phyloP scores from a whole-genome alignment of 441 rosid genomes.

The Jatropha multifida region DNA sequence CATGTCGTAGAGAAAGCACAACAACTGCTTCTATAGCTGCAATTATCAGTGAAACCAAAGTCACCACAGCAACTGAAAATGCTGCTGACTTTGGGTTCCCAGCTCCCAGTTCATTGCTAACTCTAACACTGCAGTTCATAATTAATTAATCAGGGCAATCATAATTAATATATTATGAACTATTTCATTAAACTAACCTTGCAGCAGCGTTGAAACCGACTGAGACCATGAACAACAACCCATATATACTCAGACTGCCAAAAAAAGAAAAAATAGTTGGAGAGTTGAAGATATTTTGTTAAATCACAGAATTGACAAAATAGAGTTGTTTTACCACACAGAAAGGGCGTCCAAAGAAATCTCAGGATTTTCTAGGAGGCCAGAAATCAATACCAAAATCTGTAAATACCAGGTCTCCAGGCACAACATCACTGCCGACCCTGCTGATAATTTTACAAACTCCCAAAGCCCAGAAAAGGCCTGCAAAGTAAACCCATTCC shows the following conservation, averaged over 20 bases:
- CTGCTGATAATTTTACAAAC: slow-evolving; percentile 55
- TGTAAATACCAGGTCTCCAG: slow-evolving; percentile 84
- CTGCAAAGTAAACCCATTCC: slow-evolving; percentile 55
- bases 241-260: slow-evolving; percentile 57
- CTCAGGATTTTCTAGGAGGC: slow-evolving; percentile 60
- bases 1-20: slow-evolving; percentile 42
- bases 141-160: too few relatives aligned
- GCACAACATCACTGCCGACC: slow-evolving; percentile 83
- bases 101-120: slow-evolving; percentile 28
- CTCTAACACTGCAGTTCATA: slow-evolving; percentile 23
- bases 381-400: slow-evolving; percentile 66
- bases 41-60: slow-evolving; percentile 18
- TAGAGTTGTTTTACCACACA: slow-evolving; percentile 46
- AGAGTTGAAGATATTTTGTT: too few relatives aligned
- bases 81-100: slow-evolving; percentile 29
- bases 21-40: slow-evolving; percentile 34
- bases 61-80: slow-evolving; percentile 24
- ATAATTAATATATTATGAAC: too few relatives aligned
- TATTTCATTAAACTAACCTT: slow-evolving; percentile 42
- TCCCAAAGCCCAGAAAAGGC: slow-evolving; percentile 72
- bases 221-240: slow-evolving; percentile 67
- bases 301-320: background rate
- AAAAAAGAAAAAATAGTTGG: background rate
- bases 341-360: slow-evolving; percentile 64
- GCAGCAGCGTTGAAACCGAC: slow-evolving; percentile 92